phyloP scores from a whole-genome alignment of 2,329 filamentous ascomycete genomes.

The Fusarium haematococcum region DNA sequence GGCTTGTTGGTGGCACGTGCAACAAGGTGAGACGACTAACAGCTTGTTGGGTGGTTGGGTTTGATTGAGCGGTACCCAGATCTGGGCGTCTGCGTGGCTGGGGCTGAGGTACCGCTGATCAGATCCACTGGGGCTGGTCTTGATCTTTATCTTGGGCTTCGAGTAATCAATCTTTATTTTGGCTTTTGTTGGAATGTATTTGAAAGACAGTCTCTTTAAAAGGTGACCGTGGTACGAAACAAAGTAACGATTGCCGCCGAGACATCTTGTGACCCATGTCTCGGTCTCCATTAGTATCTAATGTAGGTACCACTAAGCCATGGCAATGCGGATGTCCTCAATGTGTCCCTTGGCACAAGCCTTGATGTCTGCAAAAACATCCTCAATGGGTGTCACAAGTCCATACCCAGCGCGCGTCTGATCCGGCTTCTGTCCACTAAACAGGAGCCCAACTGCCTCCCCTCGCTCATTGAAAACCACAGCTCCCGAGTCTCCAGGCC shows the following conservation, averaged over 20 bases:
- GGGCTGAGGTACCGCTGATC: conserved; percentile 19
- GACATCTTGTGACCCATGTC: background rate
- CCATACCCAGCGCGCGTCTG: no score
- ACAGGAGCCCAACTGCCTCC: no score
- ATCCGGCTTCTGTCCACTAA: no score
- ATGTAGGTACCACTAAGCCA: no score
- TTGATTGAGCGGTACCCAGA: conserved; percentile 28
- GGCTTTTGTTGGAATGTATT: background rate
- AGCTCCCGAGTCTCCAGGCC: no score
- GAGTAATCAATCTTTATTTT: background rate
- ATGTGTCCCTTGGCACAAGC: no score
- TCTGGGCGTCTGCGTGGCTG: conserved; percentile 16
- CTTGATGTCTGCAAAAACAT: no score
- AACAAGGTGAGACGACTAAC: conserved; percentile 39
- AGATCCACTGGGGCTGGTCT: conserved; percentile 25
- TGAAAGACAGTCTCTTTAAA: background rate
- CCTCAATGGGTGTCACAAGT: no score
- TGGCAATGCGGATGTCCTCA: no score
- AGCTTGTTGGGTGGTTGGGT: conserved; percentile 44
- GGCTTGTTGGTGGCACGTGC: conserved; percentile 43
- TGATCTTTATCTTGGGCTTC: conserved; percentile 16
- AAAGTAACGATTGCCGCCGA: background rate
- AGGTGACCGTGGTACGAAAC: background rate
- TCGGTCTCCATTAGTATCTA: no score
- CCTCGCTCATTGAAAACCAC: no score